Conservation (phyloP, 129 eudicot species). For the Logfia minima region DNA sequence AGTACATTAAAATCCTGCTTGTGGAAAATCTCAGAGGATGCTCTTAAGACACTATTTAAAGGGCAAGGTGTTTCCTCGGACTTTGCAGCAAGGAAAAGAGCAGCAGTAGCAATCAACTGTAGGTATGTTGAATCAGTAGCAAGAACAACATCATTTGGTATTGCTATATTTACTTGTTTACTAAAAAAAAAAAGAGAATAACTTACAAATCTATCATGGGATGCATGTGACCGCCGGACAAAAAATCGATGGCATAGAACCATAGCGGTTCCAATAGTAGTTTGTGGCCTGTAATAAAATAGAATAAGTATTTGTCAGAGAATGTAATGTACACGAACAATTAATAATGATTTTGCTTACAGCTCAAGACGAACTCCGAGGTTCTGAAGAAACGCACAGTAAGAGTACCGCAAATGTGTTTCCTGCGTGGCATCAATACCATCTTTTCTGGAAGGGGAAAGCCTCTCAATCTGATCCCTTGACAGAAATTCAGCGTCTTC, state of each 20-base stretch:
- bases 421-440: conserved; percentile 86
- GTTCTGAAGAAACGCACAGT: conserved; percentile 85
- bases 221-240: conserved; percentile 87
- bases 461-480: conserved; percentile 82
- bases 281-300: conserved; percentile 72
- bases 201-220: conserved; percentile 96
- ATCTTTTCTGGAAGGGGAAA: conserved; percentile 96
- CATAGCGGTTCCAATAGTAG: conserved; percentile 93
- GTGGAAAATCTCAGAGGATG: conserved; percentile 77
- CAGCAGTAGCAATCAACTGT: conserved; percentile 91
- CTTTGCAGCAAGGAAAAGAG: conserved; percentile 91
- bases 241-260: conserved; percentile 94
- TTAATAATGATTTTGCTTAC: conserved; percentile 47
- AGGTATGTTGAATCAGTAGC: neutral
- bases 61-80: conserved; percentile 94
- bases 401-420: conserved; percentile 76
- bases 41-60: conserved; percentile 64
- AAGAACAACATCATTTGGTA: neutral
- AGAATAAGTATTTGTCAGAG: neutral
- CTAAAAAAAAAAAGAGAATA: conserved; percentile 3
- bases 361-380: conserved; percentile 80
- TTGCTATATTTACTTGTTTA: conserved; percentile 4
- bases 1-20: conserved; percentile 64
- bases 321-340: conserved; percentile 2
- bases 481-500: conserved; percentile 70